Evolutionary conservation across 2,329 filamentous ascomycete species (phyloP).

Genomic region (Alternaria ventricosa): DNA sequence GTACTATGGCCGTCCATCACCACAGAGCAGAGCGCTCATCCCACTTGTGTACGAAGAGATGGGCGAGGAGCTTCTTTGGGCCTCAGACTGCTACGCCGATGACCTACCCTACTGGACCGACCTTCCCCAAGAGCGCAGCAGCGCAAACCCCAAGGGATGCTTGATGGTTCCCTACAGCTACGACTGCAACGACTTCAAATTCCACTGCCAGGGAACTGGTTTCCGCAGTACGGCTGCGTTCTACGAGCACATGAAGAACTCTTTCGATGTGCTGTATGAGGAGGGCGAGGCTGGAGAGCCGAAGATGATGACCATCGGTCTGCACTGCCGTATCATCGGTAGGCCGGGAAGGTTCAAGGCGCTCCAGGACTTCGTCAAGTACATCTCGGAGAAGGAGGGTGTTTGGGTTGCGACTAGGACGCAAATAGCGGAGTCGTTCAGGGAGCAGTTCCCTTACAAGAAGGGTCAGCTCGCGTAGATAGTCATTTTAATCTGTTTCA

Average conservation of each 20-base stretch:
- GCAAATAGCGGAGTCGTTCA: constrained; percentile 60
- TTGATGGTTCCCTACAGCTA: constrained; percentile 63
- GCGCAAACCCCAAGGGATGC: constrained; percentile 53
- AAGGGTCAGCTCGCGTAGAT: constrained; percentile 47
- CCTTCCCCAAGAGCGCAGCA: constrained; percentile 56
- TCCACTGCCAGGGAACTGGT: constrained; percentile 51
- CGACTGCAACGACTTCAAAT: constrained; percentile 63
- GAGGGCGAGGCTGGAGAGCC: constrained; percentile 51
- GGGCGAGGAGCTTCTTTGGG: constrained; percentile 59
- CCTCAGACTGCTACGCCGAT: constrained; percentile 60
- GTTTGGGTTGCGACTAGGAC: constrained; percentile 63
- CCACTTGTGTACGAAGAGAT: constrained; percentile 62
- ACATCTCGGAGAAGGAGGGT: constrained; percentile 60
- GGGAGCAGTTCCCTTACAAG: constrained; percentile 57
- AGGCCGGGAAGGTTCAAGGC: constrained; percentile 60
- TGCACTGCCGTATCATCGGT: constrained; percentile 62
- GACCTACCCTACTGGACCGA: constrained; percentile 65
- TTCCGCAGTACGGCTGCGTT: constrained; percentile 56
- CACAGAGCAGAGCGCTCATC: constrained; percentile 55
- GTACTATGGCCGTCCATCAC: constrained; percentile 58
- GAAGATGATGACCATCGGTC: constrained; percentile 63
- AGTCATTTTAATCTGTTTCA: neutral
- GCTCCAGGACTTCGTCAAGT: constrained; percentile 61
- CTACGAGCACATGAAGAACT: constrained; percentile 56
- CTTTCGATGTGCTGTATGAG: constrained; percentile 62